phyloP scores from a whole-genome alignment of 1,284 basidiomycete genomes.

The Cutaneotrichosporon cyanovorans region DNA sequence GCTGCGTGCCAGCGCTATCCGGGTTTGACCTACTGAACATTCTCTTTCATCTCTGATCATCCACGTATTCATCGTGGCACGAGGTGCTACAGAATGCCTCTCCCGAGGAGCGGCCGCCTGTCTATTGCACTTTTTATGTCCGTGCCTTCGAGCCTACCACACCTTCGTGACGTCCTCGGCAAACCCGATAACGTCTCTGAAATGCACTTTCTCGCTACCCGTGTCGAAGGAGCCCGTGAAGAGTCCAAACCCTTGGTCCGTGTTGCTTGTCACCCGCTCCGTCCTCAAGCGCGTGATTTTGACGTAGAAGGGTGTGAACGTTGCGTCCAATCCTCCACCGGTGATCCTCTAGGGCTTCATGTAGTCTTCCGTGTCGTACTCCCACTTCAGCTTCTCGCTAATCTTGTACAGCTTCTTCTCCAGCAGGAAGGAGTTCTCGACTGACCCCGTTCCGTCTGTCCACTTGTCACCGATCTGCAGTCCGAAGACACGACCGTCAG shows the following conservation, averaged over 20 bases:
- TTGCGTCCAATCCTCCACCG: slow-evolving; percentile 12
- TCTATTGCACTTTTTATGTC: too few species aligned
- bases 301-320: slow-evolving; percentile 7
- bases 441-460: slow-evolving; percentile 13
- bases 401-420: slow-evolving; percentile 10
- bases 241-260: slow-evolving; percentile 11
- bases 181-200: slow-evolving; percentile 8
- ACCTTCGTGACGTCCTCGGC: slow-evolving; percentile 11
- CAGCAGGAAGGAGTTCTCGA: slow-evolving; percentile 12
- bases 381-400: slow-evolving; percentile 9
- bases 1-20: too few species aligned
- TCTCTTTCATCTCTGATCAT: too few species aligned
- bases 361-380: slow-evolving; percentile 8
- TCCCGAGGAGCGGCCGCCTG: too few species aligned
- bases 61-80: too few species aligned
- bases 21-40: too few species aligned
- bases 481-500: slow-evolving; percentile 7
- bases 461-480: slow-evolving; percentile 13
- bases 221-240: slow-evolving; percentile 12
- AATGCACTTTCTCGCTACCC: slow-evolving; percentile 8
- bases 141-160: too few species aligned
- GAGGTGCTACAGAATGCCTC: too few species aligned
- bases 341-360: slow-evolving; percentile 9
- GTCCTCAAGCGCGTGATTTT: slow-evolving; percentile 1
- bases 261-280: neutral